Conservation (phyloP, 345 rosid species). For the Populus deltoides region DNA sequence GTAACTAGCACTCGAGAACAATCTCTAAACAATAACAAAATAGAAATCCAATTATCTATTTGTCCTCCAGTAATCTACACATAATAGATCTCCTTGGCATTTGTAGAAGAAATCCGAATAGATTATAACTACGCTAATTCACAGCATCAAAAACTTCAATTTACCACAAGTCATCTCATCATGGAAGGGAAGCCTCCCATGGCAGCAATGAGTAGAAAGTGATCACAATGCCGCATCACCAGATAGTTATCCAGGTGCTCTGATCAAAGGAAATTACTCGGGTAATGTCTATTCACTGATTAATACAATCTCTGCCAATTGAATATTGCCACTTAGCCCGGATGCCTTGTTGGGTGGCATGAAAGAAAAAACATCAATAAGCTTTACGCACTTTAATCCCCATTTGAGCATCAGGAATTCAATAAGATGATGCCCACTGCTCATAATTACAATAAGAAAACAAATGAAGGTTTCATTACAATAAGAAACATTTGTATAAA, state of each 20-base stretch:
- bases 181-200: slow-evolving; percentile 17
- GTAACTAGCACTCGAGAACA: neutral
- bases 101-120: neutral
- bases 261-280: slow-evolving; percentile 10
- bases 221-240: slow-evolving; percentile 5
- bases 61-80: neutral
- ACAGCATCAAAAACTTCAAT: neutral
- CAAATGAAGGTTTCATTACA: neutral
- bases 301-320: slow-evolving; percentile 65
- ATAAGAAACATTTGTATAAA: neutral
- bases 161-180: slow-evolving; percentile 3
- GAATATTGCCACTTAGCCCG: slow-evolving; percentile 63
- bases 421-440: slow-evolving; percentile 89
- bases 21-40: neutral
- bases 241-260: neutral
- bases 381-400: slow-evolving; percentile 74
- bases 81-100: neutral
- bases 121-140: neutral
- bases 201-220: slow-evolving; percentile 12
- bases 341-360: slow-evolving; percentile 71
- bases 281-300: slow-evolving; percentile 24
- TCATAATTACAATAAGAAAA: slow-evolving; percentile 10
- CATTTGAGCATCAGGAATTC: slow-evolving; percentile 87
- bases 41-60: neutral
- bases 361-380: slow-evolving; percentile 75